Evolutionary conservation across 352 stramenopile species (phyloP).

Genomic region (Phytophthora vignae): DNA sequence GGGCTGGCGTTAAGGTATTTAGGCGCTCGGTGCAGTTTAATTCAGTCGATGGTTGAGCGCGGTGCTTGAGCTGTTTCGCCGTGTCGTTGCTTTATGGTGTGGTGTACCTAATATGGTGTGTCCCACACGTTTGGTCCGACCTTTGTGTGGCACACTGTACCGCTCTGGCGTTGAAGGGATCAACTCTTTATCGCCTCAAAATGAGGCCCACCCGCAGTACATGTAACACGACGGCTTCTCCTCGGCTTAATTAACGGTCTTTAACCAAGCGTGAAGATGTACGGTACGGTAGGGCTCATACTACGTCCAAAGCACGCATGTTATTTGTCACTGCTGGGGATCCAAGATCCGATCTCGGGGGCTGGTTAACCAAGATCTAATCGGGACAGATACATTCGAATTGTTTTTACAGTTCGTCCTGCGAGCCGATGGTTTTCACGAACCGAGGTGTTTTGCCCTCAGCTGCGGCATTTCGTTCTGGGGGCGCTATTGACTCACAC

Average conservation of each 20-base stretch:
- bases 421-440: constrained; percentile 1
- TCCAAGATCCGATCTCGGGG: too few species aligned
- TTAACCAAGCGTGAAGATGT: too few species aligned
- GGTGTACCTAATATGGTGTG: background rate
- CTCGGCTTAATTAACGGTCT: background rate
- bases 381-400: background rate
- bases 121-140: constrained; percentile 6
- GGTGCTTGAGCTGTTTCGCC: too few species aligned
- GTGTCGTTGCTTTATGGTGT: too few species aligned
- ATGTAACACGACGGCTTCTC: background rate
- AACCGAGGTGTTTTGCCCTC: background rate
- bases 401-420: background rate
- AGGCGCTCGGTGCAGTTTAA: background rate
- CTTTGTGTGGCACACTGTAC: background rate
- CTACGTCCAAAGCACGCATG: too few species aligned
- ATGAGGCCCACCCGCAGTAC: too few species aligned
- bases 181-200: too few species aligned
- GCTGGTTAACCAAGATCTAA: background rate
- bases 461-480: background rate
- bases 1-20: too few species aligned
- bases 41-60: too few species aligned
- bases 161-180: background rate
- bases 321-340: background rate
- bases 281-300: background rate
- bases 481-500: background rate